Evolutionary conservation across 2,329 filamentous ascomycete genomes (phyloP).

Genomic region (Neophaeococcomyces aloes): DNA sequence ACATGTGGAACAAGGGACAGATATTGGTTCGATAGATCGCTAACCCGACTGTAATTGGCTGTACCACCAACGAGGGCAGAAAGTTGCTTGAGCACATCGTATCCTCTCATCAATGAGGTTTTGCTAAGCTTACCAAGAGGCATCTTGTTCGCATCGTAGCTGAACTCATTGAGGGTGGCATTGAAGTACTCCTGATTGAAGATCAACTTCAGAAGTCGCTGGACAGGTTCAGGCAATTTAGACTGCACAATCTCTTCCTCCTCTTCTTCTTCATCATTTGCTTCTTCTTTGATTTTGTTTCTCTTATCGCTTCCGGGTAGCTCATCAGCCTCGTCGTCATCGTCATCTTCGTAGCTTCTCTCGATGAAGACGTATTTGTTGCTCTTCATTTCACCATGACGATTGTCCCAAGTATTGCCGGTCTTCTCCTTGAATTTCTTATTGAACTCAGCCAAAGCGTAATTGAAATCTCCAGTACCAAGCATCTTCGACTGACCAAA

Average conservation of each 20-base stretch:
- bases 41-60: conserved; percentile 42
- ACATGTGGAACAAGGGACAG: conserved; percentile 74
- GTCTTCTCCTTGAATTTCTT: conserved; percentile 51
- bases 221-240: conserved; percentile 49
- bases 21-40: conserved; percentile 63
- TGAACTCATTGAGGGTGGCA: conserved; percentile 36
- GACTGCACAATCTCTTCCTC: conserved; percentile 40
- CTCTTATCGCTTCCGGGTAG: conserved; percentile 9
- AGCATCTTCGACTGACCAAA: conserved; percentile 36
- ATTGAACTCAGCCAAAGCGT: conserved; percentile 38
- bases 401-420: conserved; percentile 42
- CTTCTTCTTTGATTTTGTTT: conserved; percentile 34
- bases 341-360: conserved; percentile 63
- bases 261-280: conserved; percentile 23
- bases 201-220: conserved; percentile 66
- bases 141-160: conserved; percentile 50
- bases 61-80: conserved; percentile 53
- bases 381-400: conserved; percentile 41
- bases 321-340: conserved; percentile 38
- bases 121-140: conserved; percentile 79
- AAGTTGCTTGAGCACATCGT: conserved; percentile 65
- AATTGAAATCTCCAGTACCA: conserved; percentile 27
- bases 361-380: conserved; percentile 75
- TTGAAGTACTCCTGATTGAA: conserved; percentile 69
- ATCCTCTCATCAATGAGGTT: conserved; percentile 62